Evolutionary conservation across 2,329 filamentous ascomycete genomes (phyloP), one percentile per base, ranked within the genome.

Genomic region (Stachybotrys chartarum): DNA sequence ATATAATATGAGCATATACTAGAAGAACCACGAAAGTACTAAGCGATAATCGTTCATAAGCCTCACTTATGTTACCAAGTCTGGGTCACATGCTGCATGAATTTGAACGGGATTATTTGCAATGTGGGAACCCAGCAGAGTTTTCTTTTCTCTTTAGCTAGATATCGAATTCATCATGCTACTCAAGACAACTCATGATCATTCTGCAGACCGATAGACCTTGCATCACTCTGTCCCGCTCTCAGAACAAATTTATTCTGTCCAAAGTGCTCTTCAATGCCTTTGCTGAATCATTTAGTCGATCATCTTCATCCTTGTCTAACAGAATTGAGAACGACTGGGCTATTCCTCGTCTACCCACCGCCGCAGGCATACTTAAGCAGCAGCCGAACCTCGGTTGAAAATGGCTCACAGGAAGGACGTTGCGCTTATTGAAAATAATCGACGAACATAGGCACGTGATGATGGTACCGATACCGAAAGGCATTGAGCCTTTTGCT

Each of bases 391-490:
- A 68, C 0, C 77, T 69, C 3, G 73, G 68, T 52, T 77, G 74
- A 61, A 72, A 80, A 62, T 79, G 75, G 53, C 76, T 80, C 35
- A 82, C 61, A 1, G 77, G 75, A 1, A 72, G 65, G 14, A 81
- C 72, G 50, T 76, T 72, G 7, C 71, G 68, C 56, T 75, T 71
- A 60, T 82, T 78, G 50, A 72, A 72, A n/a, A 81, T 63, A 12
- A 82, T 77, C 17, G 77, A 78, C 56, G 73, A 72, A 63, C 78
- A 81, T 50, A 82, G 75, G 32, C 68, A 73, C 1, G 74, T 69
- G 4, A 76, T 70, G 3, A 79, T 70, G 31, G 76, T 74, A 11
- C 73, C 78, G 51, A 81, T 77, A 16, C 79, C 79, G 59, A 75
- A 80, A 0, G 76, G 70, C 0, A 75, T 81, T 35, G 76, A 74